Evolutionary conservation across 768 basidiomycete genomes (phyloP).

Genomic region (Boletus reticulatus): DNA sequence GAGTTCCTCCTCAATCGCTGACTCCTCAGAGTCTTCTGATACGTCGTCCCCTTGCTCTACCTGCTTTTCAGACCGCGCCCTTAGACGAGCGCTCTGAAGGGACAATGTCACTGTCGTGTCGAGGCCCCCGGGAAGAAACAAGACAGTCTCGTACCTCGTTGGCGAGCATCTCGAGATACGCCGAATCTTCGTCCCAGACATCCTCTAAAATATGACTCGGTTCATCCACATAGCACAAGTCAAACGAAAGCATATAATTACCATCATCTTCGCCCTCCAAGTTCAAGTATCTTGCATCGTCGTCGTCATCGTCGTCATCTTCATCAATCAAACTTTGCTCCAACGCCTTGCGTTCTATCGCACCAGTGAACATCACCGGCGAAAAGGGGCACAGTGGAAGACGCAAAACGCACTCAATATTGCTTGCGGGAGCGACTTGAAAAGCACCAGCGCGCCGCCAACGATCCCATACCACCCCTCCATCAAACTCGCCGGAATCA

Average conservation of each 20-base stretch:
- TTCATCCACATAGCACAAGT: background rate
- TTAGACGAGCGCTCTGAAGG: constrained; percentile 66
- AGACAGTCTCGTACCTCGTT: constrained; percentile 52
- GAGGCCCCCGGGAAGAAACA: background rate
- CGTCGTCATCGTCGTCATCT: constrained; percentile 46
- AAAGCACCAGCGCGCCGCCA: constrained; percentile 64
- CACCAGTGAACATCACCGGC: background rate
- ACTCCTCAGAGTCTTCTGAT: constrained; percentile 48
- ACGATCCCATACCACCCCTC: constrained; percentile 79
- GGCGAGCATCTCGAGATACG: constrained; percentile 83
- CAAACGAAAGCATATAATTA: constrained; percentile 18
- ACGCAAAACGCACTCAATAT: constrained; percentile 54
- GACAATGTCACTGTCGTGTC: background rate
- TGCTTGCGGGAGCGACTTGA: constrained; percentile 77
- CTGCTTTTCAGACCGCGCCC: constrained; percentile 54
- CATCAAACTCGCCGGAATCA: constrained; percentile 56
- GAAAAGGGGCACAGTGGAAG: background rate
- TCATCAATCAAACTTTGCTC: constrained; percentile 48
- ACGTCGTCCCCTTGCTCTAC: constrained; percentile 26
- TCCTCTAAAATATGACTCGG: constrained; percentile 50
- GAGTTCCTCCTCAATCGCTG: constrained; percentile 76
- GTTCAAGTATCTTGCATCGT: constrained; percentile 53
- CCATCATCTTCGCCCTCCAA: constrained; percentile 66
- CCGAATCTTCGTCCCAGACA: constrained; percentile 88
- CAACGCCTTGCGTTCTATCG: constrained; percentile 56